Percentiles rank a stretch among this genome's conserved stretches.
Conservation (phyloP, 2,329 filamentous ascomycete species). For the Microdochium nivale region DNA sequence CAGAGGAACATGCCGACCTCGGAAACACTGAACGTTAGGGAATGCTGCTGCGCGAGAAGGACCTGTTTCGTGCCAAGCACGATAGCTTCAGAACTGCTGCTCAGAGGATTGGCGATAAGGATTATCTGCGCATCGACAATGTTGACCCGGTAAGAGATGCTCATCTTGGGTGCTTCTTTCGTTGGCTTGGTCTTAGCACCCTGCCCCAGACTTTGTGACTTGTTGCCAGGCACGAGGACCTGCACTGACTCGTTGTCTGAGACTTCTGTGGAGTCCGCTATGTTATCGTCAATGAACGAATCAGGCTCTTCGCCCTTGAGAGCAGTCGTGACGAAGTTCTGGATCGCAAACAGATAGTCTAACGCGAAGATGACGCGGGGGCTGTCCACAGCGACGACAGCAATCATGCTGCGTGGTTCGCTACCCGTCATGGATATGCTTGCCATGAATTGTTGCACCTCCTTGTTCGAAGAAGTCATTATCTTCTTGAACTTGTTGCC, state of each 20-base stretch:
- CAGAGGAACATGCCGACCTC: constrained; percentile 98
- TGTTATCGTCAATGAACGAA: constrained; percentile 40
- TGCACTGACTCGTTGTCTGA: constrained; percentile 53
- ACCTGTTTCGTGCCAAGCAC: constrained; percentile 92
- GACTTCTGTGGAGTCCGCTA: constrained; percentile 47
- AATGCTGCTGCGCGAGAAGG: constrained; percentile 86
- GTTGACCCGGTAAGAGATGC: constrained; percentile 81
- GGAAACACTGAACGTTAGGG: constrained; percentile 84
- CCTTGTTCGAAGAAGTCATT: constrained; percentile 93
- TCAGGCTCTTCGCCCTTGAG: constrained; percentile 54
- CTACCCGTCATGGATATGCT: constrained; percentile 89
- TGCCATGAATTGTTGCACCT: constrained; percentile 97
- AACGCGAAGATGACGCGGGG: constrained; percentile 90
- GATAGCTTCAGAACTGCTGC: constrained; percentile 86
- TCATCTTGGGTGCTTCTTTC: constrained; percentile 46
- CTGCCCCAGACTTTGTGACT: constrained; percentile 19
- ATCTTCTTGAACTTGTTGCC: constrained; percentile 96
- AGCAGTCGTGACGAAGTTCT: constrained; percentile 70
- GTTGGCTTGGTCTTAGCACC: constrained; percentile 9
- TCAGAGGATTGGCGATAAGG: constrained; percentile 87
- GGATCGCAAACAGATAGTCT: constrained; percentile 88
- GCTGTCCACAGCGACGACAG: constrained; percentile 89
- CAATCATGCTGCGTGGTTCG: constrained; percentile 71
- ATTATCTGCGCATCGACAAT: constrained; percentile 95
- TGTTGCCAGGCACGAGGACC: constrained; percentile 29